Conservation (phyloP, 2,329 filamentous ascomycete genomes). For the Beauveria bassiana region DNA sequence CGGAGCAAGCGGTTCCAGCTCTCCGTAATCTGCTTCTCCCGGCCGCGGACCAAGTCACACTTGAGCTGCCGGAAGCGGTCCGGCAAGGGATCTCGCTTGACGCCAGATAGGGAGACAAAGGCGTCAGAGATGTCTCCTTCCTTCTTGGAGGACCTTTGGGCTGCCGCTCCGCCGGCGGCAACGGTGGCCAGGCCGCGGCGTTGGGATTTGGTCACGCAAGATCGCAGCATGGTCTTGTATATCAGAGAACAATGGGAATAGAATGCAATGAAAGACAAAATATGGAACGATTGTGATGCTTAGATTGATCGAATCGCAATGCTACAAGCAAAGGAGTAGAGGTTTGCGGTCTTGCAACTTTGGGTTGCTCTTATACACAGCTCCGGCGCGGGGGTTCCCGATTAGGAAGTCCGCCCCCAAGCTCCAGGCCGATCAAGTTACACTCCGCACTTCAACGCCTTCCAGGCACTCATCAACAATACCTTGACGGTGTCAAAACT, state of each 20-base stretch:
- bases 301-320: background rate
- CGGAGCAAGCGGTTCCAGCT: constrained; percentile 43
- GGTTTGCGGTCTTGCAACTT: too few species aligned
- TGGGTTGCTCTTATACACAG: constrained; percentile 14
- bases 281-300: background rate
- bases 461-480: background rate
- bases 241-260: background rate
- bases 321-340: too few species aligned
- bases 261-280: background rate
- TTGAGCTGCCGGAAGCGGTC: constrained; percentile 50
- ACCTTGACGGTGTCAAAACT: too few species aligned
- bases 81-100: constrained; percentile 38
- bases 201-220: constrained; percentile 9
- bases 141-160: constrained; percentile 31
- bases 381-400: constrained; percentile 19
- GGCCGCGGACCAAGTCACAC: constrained; percentile 39
- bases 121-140: constrained; percentile 57
- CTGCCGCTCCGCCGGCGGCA: constrained; percentile 11
- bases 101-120: constrained; percentile 51
- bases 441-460: background rate
- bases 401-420: constrained; percentile 23
- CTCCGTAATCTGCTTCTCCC: constrained; percentile 37
- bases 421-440: background rate
- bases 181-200: constrained; percentile 13
- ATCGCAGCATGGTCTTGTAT: background rate